A percentile compares a stretch with the other conserved stretches of the same genome.
Conservation (phyloP, 169 alveolate species). For the Eimeria necatrix region DNA sequence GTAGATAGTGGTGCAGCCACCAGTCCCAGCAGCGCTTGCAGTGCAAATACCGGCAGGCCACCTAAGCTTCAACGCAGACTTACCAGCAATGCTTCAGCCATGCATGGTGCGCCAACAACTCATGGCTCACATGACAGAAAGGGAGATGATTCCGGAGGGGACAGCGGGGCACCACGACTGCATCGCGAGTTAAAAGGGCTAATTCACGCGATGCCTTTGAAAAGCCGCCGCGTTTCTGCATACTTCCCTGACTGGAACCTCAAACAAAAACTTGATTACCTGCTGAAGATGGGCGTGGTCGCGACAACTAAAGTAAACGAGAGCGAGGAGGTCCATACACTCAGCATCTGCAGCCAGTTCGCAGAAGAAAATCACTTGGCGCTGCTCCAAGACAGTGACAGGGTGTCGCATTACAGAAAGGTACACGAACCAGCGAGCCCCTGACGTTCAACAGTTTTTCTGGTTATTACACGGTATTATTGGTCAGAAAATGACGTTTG, state of each 20-base stretch:
- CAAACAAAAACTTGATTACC: slow-evolving; percentile 45
- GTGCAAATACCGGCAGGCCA: neutral
- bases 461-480: too few species aligned
- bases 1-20: neutral
- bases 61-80: slow-evolving; percentile 25
- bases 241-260: slow-evolving; percentile 58
- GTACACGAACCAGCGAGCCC: neutral
- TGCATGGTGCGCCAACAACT: neutral
- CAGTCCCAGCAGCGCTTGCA: slow-evolving; percentile 8
- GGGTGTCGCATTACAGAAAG: slow-evolving; percentile 70
- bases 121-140: neutral
- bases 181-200: slow-evolving; percentile 60
- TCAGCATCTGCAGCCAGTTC: slow-evolving; percentile 74
- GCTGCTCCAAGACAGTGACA: slow-evolving; percentile 70
- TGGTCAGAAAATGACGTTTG: too few species aligned
- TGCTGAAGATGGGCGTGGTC: slow-evolving; percentile 65
- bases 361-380: slow-evolving; percentile 74
- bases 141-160: slow-evolving; percentile 36
- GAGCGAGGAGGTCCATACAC: slow-evolving; percentile 74
- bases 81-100: slow-evolving; percentile 2
- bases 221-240: slow-evolving; percentile 69
- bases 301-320: slow-evolving; percentile 63
- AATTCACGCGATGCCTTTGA: slow-evolving; percentile 33
- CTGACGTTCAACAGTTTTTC: too few species aligned
- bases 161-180: slow-evolving; percentile 1